Percentiles rank a stretch among this genome's conserved stretches.
phyloP scores from a whole-genome alignment of 106 monocot species.

The Dactylorhiza incarnata region DNA sequence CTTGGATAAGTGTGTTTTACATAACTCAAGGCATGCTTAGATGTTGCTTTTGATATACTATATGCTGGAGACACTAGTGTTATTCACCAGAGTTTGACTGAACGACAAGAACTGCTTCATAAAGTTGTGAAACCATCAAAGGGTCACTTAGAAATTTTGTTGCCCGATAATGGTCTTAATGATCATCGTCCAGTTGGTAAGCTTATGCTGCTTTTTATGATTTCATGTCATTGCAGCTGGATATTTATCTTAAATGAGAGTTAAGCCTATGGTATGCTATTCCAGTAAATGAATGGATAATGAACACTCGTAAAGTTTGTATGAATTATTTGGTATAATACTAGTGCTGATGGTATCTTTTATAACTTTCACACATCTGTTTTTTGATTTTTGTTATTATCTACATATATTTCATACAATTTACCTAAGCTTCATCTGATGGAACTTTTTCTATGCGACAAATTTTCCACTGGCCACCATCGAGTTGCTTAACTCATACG shows the following conservation, averaged over 20 bases:
- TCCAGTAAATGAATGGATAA: too few species aligned
- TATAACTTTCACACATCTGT: too few species aligned
- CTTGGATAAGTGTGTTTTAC: slow-evolving; percentile 11
- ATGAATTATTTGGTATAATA: too few species aligned
- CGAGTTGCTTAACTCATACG: too few species aligned
- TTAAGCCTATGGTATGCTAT: too few species aligned
- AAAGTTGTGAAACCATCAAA: slow-evolving; percentile 72
- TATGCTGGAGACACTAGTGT: slow-evolving; percentile 97
- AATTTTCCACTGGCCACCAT: too few species aligned
- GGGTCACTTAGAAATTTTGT: slow-evolving; percentile 79
- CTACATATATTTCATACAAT: too few species aligned
- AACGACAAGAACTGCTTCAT: slow-evolving; percentile 69
- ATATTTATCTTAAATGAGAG: background rate
- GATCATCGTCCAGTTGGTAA: slow-evolving; percentile 42
- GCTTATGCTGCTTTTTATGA: background rate
- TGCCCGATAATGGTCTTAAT: slow-evolving; percentile 70
- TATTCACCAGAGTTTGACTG: slow-evolving; percentile 87
- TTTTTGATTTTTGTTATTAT: too few species aligned
- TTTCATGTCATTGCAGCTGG: background rate
- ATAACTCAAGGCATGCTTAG: slow-evolving; percentile 40
- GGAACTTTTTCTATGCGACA: too few species aligned
- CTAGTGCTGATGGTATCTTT: too few species aligned
- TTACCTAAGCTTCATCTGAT: too few species aligned
- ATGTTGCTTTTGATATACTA: slow-evolving; percentile 93
- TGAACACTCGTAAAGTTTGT: too few species aligned